These are phyloP conservation scores for Leptodontidium sp. DNA, from an alignment of 2,329 filamentous ascomycete species.

Conservation along the genomic window DNA sequence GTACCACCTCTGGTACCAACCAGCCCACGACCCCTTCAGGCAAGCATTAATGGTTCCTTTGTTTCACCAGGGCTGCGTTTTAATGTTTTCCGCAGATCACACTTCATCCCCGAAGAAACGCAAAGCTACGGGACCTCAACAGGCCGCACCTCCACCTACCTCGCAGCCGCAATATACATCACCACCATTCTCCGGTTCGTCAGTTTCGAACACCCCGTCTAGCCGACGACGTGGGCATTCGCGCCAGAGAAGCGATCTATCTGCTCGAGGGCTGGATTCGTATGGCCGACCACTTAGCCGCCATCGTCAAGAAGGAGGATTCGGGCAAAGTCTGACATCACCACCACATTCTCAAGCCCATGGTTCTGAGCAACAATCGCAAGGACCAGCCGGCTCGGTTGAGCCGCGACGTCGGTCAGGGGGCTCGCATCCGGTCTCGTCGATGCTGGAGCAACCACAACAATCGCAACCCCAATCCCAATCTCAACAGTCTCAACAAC, in stretches of 20 bases:
- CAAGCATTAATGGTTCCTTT: slow-evolving; percentile 59
- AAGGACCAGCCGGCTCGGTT: slow-evolving; percentile 25
- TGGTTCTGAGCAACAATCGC: slow-evolving; percentile 28
- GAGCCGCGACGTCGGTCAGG: slow-evolving; percentile 41
- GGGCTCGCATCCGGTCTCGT: slow-evolving; percentile 43
- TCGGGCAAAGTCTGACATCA: slow-evolving; percentile 37
- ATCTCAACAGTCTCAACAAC: slow-evolving; percentile 30
- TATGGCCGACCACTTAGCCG: slow-evolving; percentile 52
- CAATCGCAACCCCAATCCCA: slow-evolving; percentile 34
- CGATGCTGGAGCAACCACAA: slow-evolving; percentile 42
- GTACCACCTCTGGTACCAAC: slow-evolving; percentile 59
- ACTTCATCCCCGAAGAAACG: slow-evolving; percentile 86
- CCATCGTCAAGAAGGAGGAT: slow-evolving; percentile 45
- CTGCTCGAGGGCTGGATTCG: slow-evolving; percentile 46
- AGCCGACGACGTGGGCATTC: slow-evolving; percentile 66
- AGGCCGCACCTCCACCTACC: slow-evolving; percentile 55
- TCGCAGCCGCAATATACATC: slow-evolving; percentile 57
- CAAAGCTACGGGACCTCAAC: slow-evolving; percentile 71
- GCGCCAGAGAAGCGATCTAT: slow-evolving; percentile 70
- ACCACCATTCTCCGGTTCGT: slow-evolving; percentile 63
- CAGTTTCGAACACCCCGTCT: slow-evolving; percentile 60
- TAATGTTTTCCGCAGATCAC: slow-evolving; percentile 58
- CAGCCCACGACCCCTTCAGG: slow-evolving; percentile 79
- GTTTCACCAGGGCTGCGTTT: slow-evolving; percentile 48
- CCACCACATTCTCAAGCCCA: slow-evolving; percentile 38